These are phyloP conservation scores for Porcisia deanei DNA, from an alignment of 208 protist species.

Conservation along the genomic window DNA sequence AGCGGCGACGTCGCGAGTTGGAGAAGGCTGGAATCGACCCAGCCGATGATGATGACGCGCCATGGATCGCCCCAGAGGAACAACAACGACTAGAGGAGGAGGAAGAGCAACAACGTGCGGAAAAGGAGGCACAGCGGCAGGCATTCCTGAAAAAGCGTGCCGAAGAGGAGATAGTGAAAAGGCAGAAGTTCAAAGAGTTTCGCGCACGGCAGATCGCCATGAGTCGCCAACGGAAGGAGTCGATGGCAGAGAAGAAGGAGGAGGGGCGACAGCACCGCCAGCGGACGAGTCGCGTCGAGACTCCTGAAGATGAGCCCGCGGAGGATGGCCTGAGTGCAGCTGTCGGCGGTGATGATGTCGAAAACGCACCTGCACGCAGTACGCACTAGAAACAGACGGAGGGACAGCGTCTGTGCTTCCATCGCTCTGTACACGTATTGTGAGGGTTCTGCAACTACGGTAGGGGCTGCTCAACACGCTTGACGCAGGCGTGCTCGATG, in stretches of 20 bases:
- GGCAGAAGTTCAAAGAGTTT: constrained; percentile 77
- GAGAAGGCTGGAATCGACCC: constrained; percentile 70
- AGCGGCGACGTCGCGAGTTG: constrained; percentile 64
- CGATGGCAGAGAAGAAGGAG: constrained; percentile 46
- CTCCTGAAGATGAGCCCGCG: background rate
- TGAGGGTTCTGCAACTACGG: background rate
- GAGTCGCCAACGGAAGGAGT: constrained; percentile 71
- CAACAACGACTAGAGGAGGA: constrained; percentile 77
- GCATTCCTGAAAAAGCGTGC: constrained; percentile 56
- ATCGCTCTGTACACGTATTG: background rate
- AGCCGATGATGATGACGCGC: constrained; percentile 55
- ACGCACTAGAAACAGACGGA: background rate
- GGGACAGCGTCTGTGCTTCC: background rate
- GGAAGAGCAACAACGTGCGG: constrained; percentile 37
- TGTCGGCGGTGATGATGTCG: background rate
- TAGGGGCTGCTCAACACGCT: background rate
- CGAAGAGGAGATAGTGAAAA: constrained; percentile 67
- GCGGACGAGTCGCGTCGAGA: constrained; percentile 29
- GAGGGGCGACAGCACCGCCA: constrained; percentile 31
- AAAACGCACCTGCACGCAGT: background rate
- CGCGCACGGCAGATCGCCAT: constrained; percentile 73
- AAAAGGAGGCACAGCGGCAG: constrained; percentile 61
- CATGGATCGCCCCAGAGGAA: constrained; percentile 76
- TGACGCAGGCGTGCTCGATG: background rate
- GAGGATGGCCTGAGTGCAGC: constrained; percentile 5